Percentiles rank a stretch among this genome's conserved stretches.
Evolutionary conservation across 2,329 filamentous ascomycete species (phyloP).

Genomic region (Neopestalotiopsis clavispora): DNA sequence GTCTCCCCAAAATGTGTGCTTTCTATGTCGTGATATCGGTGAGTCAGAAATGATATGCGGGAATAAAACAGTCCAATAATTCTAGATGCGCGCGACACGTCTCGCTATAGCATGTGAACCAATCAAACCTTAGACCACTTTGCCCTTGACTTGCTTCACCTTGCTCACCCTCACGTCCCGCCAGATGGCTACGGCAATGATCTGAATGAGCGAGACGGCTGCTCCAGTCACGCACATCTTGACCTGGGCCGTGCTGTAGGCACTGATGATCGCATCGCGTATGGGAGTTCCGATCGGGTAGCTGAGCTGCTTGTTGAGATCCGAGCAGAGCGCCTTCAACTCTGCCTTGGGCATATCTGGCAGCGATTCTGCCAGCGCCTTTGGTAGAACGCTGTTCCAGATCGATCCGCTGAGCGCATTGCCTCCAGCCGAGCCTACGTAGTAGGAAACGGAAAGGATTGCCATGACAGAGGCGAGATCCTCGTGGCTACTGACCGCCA

Average conservation of each 20-base stretch:
- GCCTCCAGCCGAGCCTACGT: slow-evolving; percentile 43
- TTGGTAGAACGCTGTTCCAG: slow-evolving; percentile 44
- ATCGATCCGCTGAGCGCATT: slow-evolving; percentile 50
- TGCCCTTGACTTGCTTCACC: slow-evolving; percentile 39
- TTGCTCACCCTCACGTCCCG: slow-evolving; percentile 35
- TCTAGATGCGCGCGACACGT: too few species aligned
- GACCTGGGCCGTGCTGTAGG: slow-evolving; percentile 41
- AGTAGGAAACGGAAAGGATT: slow-evolving; percentile 43
- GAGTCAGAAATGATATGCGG: too few species aligned
- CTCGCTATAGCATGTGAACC: not conserved
- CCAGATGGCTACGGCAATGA: slow-evolving; percentile 37
- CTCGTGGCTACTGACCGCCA: slow-evolving; percentile 58
- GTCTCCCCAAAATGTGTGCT: not conserved
- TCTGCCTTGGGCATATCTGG: slow-evolving; percentile 30
- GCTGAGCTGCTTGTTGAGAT: slow-evolving; percentile 39
- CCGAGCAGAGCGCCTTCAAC: slow-evolving; percentile 33
- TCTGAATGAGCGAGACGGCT: slow-evolving; percentile 33
- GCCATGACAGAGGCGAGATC: slow-evolving; percentile 56
- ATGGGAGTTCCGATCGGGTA: slow-evolving; percentile 38
- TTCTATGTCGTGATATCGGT: not conserved
- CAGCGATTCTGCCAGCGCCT: slow-evolving; percentile 32
- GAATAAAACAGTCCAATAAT: too few species aligned
- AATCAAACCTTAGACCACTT: slow-evolving; percentile 29
- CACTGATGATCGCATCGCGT: slow-evolving; percentile 38
- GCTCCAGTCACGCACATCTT: slow-evolving; percentile 41